Percentiles rank a stretch among this genome's conserved stretches.
phyloP scores from a whole-genome alignment of 768 basidiomycete genomes.

The Naganishia randhawae region DNA sequence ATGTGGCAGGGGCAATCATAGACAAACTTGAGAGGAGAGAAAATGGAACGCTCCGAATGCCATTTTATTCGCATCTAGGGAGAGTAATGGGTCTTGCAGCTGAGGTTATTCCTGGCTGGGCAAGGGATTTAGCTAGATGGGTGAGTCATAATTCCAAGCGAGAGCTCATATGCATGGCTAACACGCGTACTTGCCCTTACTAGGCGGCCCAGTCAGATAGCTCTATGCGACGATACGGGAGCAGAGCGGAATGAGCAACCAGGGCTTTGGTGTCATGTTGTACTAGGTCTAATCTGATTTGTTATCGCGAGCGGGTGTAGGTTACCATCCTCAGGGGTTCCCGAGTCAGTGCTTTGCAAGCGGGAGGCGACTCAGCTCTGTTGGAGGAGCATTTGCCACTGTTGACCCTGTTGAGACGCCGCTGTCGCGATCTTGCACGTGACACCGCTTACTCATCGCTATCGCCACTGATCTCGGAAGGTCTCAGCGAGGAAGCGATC shows the following conservation, averaged over 20 bases:
- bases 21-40: constrained; percentile 75
- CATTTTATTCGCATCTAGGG: constrained; percentile 50
- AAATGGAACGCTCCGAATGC: constrained; percentile 65
- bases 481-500: constrained; percentile 8
- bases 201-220: constrained; percentile 6
- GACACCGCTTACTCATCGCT: constrained; percentile 1
- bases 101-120: constrained; percentile 42
- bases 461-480: neutral
- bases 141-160: constrained; percentile 51
- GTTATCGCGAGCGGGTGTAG: too few relatives aligned
- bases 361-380: too few relatives aligned
- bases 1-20: constrained; percentile 76
- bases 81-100: constrained; percentile 33
- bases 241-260: neutral
- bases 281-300: too few relatives aligned
- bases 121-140: constrained; percentile 67
- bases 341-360: too few relatives aligned
- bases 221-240: neutral
- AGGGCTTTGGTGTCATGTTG: neutral
- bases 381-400: too few relatives aligned
- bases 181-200: neutral
- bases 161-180: neutral
- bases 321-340: too few relatives aligned
- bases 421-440: too few relatives aligned
- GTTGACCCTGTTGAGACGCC: too few relatives aligned